Evolutionary conservation across 768 basidiomycete species (phyloP), one percentile per base, ranked within the genome.

Genomic region (Cystobasidium tubakii): DNA sequence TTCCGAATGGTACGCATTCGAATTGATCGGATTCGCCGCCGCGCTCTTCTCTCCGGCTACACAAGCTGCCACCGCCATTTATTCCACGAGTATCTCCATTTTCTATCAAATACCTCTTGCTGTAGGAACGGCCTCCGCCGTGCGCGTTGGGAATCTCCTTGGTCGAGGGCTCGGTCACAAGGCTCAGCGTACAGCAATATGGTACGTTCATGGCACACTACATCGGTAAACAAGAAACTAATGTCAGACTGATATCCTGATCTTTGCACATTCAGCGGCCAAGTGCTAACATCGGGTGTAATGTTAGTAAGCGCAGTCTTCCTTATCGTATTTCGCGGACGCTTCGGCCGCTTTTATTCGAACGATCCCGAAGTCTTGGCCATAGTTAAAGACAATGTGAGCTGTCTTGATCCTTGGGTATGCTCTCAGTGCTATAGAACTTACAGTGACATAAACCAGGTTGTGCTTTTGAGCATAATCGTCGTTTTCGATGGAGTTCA

Each of bases 1-100:
- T 42, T 46, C 42, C 9, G 66, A 67, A 39, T 67, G 66, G 66
- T 67, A 54, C 23, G 66, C 66, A 15, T 67, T 67, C 44, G 66
- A 67, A 36, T 6, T 25, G 9, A 13, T 67, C 3, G 66, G 66
- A 31, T 54, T 67, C 42, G 66, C 43, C 2, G 66, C 66, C 2
- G 53, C 66, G 4, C 39, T 46, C 15, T 53, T 67, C 42, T 29
- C 29, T 12, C 29, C 27, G 2, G 44, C 50, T 31, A 53, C 44
- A 29, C 66, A 67, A 39, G 66, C 66, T 12, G 27, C 66, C 4
- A 67, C 66, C 1, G 66, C 66, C 31, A 67, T 67, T 39, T 67
- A 67, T 25, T 29, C 66, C 2, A 67, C 66, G 12, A 46, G 33
- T 13, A 43, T 67, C 13, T 29, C 43, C 6, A 67, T 67, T 23